These are phyloP conservation scores for Jimgerdemannia flammicorona DNA, from an alignment of 192 early-diverging fungal genomes.

Conservation along the genomic window DNA sequence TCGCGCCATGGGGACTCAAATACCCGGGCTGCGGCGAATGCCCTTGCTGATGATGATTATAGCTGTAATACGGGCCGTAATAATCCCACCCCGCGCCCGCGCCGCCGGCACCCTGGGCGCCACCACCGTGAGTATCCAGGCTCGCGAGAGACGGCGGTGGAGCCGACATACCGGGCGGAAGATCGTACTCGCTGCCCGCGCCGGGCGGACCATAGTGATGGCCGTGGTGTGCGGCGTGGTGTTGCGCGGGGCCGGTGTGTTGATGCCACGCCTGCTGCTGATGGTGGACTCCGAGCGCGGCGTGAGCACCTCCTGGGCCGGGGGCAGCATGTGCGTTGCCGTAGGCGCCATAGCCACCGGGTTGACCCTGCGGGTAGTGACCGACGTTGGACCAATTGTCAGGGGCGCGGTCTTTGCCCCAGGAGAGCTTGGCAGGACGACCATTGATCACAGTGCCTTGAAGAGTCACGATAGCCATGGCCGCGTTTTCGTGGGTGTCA, in stretches of 20 bases:
- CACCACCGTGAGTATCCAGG: constrained; percentile 16
- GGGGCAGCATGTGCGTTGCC: constrained; percentile 29
- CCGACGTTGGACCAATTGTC: constrained; percentile 35
- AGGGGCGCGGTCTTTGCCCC: constrained; percentile 80
- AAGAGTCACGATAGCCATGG: constrained; percentile 81
- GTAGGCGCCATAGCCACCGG: constrained; percentile 24
- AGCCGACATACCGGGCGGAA: constrained; percentile 3
- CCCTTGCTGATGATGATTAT: constrained; percentile 12
- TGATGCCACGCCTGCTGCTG: constrained; percentile 37
- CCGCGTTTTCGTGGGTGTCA: constrained; percentile 87
- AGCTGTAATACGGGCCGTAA: constrained; percentile 4
- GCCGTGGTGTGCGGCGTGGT: constrained; percentile 12
- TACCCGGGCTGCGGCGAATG: constrained; percentile 8
- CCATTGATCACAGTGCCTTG: constrained; percentile 72
- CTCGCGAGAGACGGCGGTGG: constrained; percentile 8
- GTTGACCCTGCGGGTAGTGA: constrained; percentile 13
- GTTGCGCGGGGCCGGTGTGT: not conserved
- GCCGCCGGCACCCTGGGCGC: constrained; percentile 9
- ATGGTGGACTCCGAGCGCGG: constrained; percentile 28
- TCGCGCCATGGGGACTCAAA: too few species aligned
- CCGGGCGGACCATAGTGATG: constrained; percentile 12
- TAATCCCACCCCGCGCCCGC: constrained; percentile 20
- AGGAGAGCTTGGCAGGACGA: constrained; percentile 77
- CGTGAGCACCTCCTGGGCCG: constrained; percentile 25
- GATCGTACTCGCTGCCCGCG: constrained; percentile 1